Conservation (phyloP, 2,329 filamentous ascomycete genomes). For the Fusarium pininemorale region DNA sequence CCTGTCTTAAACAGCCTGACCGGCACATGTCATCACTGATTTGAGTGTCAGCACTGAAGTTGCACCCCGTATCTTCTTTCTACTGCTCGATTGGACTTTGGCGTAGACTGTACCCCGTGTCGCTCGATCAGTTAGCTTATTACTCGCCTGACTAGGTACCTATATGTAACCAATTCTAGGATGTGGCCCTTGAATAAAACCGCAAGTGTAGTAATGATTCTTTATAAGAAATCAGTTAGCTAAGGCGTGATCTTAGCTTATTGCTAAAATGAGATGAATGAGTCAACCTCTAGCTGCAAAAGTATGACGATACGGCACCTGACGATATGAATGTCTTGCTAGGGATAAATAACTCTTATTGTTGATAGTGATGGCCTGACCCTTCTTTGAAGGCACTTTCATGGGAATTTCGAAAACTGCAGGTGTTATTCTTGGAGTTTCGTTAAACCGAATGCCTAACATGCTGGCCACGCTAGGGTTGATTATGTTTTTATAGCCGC, state of each 20-base stretch:
- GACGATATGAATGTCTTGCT: conserved; percentile 65
- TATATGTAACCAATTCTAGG: conserved; percentile 75
- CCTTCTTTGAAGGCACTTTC: conserved; percentile 56
- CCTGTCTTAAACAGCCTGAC: conserved; percentile 75
- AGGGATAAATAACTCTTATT: conserved; percentile 69
- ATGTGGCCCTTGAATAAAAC: conserved; percentile 68
- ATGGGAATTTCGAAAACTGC: conserved; percentile 80
- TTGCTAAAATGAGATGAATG: conserved; percentile 67
- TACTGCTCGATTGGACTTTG: conserved; percentile 66
- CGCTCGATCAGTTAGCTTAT: conserved; percentile 57
- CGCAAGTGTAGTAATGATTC: conserved; percentile 65
- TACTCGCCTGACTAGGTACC: conserved; percentile 59
- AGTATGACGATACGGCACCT: conserved; percentile 64
- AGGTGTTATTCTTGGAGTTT: conserved; percentile 77
- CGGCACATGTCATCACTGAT: conserved; percentile 41
- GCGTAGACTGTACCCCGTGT: conserved; percentile 65
- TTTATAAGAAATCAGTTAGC: conserved; percentile 67
- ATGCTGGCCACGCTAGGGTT: conserved; percentile 73
- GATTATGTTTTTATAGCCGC: conserved; percentile 76
- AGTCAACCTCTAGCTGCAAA: conserved; percentile 59
- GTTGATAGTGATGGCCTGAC: conserved; percentile 67
- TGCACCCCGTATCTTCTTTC: conserved; percentile 63
- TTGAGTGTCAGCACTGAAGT: conserved; percentile 61
- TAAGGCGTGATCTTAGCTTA: conserved; percentile 66
- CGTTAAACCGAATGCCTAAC: conserved; percentile 79